Conservation (phyloP, 2,329 filamentous ascomycete species). For the Claviceps maximensis region DNA sequence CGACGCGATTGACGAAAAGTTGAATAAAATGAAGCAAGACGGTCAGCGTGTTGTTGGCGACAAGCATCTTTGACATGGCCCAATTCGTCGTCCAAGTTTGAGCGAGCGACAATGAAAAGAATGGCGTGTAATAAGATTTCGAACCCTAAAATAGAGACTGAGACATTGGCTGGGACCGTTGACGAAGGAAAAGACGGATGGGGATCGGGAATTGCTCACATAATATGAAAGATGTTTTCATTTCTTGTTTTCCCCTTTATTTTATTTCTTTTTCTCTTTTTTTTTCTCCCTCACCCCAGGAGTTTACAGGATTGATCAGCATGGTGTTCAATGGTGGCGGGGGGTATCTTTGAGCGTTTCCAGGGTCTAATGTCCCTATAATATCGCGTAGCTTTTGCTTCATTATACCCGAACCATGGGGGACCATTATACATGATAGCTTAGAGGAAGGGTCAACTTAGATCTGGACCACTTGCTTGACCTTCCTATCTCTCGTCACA, state of each 20-base stretch:
- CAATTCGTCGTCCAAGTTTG: not conserved
- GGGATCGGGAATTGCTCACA: not conserved
- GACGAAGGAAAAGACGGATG: not conserved
- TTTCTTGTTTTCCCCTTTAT: not conserved
- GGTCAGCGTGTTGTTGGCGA: constrained; percentile 42
- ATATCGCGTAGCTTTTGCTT: constrained; percentile 3
- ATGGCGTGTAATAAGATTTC: not conserved
- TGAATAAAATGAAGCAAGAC: constrained; percentile 41
- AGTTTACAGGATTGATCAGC: not conserved
- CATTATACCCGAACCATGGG: not conserved
- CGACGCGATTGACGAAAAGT: constrained; percentile 40
- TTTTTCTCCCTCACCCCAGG: not conserved
- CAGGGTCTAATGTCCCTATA: not conserved
- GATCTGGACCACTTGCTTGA: constrained; percentile 16
- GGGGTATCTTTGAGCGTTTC: not conserved
- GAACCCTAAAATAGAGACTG: not conserved
- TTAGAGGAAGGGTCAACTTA: not conserved
- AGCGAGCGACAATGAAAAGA: not conserved
- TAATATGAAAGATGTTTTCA: not conserved
- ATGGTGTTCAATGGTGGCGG: not conserved
- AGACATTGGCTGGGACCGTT: not conserved
- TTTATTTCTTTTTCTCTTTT: not conserved
- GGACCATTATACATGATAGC: not conserved
- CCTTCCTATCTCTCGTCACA: constrained; percentile 45
- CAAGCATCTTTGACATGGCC: constrained; percentile 12